Conservation (phyloP, 2,329 filamentous ascomycete genomes). For the Fusarium marasasianum region DNA sequence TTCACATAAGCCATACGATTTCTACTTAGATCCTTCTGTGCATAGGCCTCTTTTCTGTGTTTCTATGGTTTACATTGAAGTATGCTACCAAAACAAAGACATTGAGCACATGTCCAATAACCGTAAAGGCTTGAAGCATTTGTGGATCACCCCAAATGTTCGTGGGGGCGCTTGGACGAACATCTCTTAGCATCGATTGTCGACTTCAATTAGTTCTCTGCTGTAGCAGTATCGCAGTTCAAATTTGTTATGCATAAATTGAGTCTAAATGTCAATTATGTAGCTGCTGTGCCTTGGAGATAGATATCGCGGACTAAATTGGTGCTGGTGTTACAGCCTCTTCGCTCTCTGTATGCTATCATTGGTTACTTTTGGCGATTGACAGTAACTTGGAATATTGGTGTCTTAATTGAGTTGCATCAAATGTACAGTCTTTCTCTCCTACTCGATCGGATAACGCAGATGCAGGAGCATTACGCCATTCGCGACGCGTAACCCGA, state of each 20-base stretch:
- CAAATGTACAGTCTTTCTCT: neutral
- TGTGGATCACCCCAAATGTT: neutral
- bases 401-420: neutral
- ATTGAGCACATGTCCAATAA: neutral
- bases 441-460: neutral
- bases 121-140: accelerated
- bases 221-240: neutral
- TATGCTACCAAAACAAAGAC: neutral
- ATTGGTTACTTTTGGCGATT: neutral
- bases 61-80: accelerated
- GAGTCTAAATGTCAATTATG: neutral
- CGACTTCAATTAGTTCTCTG: too few species aligned
- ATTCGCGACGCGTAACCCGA: neutral
- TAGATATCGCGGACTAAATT: neutral
- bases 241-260: neutral
- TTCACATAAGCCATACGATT: neutral
- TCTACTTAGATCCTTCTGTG: accelerated
- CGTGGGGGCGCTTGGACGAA: neutral
- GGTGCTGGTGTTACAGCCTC: neutral
- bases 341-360: accelerated
- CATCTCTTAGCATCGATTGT: neutral
- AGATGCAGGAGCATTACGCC: neutral
- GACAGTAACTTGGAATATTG: neutral
- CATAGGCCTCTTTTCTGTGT: too few species aligned
- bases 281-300: too few species aligned